phyloP scores from a whole-genome alignment of 352 stramenopile species.

The Globisporangium acanthophoron region DNA sequence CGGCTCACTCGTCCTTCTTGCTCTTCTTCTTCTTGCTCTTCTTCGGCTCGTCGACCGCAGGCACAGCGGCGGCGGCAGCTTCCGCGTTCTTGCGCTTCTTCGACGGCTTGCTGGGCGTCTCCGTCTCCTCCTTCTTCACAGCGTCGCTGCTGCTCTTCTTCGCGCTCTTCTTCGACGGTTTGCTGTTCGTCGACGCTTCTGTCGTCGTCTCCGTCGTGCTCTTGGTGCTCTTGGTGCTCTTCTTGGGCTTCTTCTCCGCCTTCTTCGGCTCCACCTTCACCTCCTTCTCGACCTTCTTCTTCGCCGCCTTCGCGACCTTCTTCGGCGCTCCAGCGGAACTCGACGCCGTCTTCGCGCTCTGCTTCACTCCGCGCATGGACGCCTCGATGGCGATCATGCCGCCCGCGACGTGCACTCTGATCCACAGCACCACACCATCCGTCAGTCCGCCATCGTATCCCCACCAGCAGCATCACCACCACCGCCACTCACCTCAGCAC shows the following conservation, averaged over 20 bases:
- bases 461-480: too few relatives aligned
- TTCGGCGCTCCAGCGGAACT: constrained; percentile 2
- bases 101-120: constrained; percentile 3
- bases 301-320: constrained; percentile 5
- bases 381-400: constrained; percentile 80
- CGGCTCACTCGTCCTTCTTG: constrained; percentile 15
- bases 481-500: constrained; percentile 36
- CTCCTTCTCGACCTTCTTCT: constrained; percentile 4
- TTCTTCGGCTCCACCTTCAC: background rate
- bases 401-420: constrained; percentile 58
- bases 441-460: too few relatives aligned
- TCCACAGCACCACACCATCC: too few relatives aligned
- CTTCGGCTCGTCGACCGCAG: constrained; percentile 4
- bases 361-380: constrained; percentile 49
- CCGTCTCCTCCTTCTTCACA: constrained; percentile 2
- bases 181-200: constrained; percentile 8
- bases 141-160: too few relatives aligned
- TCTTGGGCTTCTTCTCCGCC: too few relatives aligned
- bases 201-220: constrained; percentile 6
- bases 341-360: background rate
- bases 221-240: too few relatives aligned
- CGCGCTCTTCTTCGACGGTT: constrained; percentile 11
- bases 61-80: too few relatives aligned
- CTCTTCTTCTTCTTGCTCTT: constrained; percentile 22
- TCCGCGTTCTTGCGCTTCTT: constrained; percentile 15